Conservation (phyloP, 371 early-diverging fungal species). For the Haplosporangium sp. region DNA sequence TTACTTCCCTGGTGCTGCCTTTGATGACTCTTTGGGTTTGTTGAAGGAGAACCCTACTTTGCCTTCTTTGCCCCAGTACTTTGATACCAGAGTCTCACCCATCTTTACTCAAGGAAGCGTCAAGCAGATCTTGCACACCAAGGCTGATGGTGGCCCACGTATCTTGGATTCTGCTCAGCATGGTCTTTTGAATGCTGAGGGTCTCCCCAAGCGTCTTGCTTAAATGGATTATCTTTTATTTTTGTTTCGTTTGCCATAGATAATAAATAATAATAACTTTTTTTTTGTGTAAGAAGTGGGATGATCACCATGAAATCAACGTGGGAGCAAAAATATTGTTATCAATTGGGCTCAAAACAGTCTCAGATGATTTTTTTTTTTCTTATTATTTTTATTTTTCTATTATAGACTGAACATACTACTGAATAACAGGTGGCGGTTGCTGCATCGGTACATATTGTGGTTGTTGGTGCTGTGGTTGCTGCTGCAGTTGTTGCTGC, state of each 20-base stretch:
- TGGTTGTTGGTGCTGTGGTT: no score
- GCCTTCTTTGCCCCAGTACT: constrained; percentile 58
- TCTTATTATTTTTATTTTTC: not conserved
- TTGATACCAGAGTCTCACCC: constrained; percentile 70
- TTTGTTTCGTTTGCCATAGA: no score
- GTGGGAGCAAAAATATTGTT: not conserved
- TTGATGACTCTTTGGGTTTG: constrained; percentile 72
- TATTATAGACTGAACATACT: no score
- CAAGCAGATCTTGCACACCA: constrained; percentile 90
- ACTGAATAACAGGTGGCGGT: not conserved
- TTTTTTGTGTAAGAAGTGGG: not conserved
- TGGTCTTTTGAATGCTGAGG: constrained; percentile 70
- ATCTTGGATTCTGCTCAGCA: constrained; percentile 66
- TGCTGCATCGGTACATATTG: no score
- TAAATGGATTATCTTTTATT: constrained; percentile 3
- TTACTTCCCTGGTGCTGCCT: constrained; percentile 86
- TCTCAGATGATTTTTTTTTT: not conserved
- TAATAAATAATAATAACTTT: not conserved
- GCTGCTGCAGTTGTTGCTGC: no score
- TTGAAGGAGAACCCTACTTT: constrained; percentile 55
- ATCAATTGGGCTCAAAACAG: not conserved
- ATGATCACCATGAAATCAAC: not conserved
- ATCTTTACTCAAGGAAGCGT: constrained; percentile 80
- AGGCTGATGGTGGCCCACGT: constrained; percentile 95
- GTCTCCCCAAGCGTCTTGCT: constrained; percentile 63